These are phyloP conservation scores for Zea luxurians DNA, from an alignment of 176 grass and related monocot species.

Conservation along the genomic window DNA sequence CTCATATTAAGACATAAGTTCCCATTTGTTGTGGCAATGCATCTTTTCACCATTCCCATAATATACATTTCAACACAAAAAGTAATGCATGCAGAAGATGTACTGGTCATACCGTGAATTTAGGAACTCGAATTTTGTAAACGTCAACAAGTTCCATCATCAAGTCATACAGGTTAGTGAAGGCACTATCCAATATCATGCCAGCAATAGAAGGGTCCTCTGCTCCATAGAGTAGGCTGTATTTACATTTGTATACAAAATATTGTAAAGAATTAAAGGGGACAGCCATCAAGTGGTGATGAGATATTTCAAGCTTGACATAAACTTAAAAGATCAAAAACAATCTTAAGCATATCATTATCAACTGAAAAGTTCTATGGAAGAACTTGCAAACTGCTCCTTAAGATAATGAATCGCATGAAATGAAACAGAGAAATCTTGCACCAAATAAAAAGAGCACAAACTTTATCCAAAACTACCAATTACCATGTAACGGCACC, in stretches of 20 bases:
- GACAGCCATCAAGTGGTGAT: background rate
- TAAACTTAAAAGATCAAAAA: conserved; percentile 29
- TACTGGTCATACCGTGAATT: conserved; percentile 74
- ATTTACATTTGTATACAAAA: conserved; percentile 37
- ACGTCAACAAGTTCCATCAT: conserved; percentile 99
- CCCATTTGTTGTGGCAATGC: background rate
- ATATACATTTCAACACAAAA: conserved; percentile 19
- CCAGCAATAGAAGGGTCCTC: conserved; percentile 92
- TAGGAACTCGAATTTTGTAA: conserved; percentile 94
- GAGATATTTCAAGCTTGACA: conserved; percentile 7
- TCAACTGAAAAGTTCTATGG: background rate
- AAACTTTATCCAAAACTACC: conserved; percentile 27
- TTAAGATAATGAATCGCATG: background rate
- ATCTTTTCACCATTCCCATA: conserved; percentile 11
- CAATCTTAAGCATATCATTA: conserved; percentile 3
- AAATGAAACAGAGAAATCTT: conserved; percentile 23
- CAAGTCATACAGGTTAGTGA: conserved; percentile 88
- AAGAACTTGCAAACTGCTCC: conserved; percentile 23
- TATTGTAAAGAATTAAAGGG: conserved; percentile 12
- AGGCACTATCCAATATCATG: conserved; percentile 95
- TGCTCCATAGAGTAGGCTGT: conserved; percentile 89
- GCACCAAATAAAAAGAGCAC: conserved; percentile 32
- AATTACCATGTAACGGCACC: conserved; percentile 95
- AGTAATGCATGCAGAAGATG: conserved; percentile 17
- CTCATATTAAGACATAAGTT: background rate